These are phyloP conservation scores for Rhizoctonia solani DNA, from an alignment of 1,284 basidiomycete species.

Conservation along the genomic window DNA sequence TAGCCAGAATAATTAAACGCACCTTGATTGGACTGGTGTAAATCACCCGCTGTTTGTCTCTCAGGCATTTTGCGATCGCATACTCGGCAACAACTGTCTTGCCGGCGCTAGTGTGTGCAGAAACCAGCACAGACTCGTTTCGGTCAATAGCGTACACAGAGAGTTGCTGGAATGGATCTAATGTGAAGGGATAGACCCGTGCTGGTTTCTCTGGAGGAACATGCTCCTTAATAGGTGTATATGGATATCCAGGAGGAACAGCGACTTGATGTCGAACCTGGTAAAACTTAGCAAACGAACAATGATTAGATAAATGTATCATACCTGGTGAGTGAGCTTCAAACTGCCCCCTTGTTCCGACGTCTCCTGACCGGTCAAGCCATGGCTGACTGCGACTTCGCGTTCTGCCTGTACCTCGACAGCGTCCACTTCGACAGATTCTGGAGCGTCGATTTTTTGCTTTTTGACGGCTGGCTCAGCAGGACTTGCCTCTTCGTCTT, in stretches of 20 bases:
- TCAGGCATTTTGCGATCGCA: constrained; percentile 95
- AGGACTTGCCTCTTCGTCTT: not conserved
- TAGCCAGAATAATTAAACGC: constrained; percentile 45
- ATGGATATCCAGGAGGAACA: constrained; percentile 89
- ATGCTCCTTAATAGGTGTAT: constrained; percentile 90
- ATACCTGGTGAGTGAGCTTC: constrained; percentile 77
- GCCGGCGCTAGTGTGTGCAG: constrained; percentile 98
- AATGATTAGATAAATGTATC: constrained; percentile 40
- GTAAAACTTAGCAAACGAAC: not conserved
- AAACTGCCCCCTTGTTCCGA: constrained; percentile 56
- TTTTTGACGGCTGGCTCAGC: constrained; percentile 49
- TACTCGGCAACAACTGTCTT: constrained; percentile 99
- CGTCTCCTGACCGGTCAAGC: constrained; percentile 70
- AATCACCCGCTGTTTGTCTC: constrained; percentile 92
- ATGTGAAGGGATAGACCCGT: constrained; percentile 91
- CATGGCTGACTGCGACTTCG: constrained; percentile 83
- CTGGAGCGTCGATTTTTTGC: constrained; percentile 57
- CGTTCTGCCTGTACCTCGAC: constrained; percentile 88
- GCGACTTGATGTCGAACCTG: constrained; percentile 94
- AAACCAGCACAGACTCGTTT: constrained; percentile 96
- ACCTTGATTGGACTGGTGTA: constrained; percentile 99
- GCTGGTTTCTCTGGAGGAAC: constrained; percentile 90
- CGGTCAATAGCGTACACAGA: constrained; percentile 95
- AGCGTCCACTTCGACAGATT: constrained; percentile 82
- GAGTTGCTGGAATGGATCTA: constrained; percentile 98